These are phyloP conservation scores for Solanum arcanum DNA, from an alignment of 257 asterid genomes.

Conservation along the genomic window DNA sequence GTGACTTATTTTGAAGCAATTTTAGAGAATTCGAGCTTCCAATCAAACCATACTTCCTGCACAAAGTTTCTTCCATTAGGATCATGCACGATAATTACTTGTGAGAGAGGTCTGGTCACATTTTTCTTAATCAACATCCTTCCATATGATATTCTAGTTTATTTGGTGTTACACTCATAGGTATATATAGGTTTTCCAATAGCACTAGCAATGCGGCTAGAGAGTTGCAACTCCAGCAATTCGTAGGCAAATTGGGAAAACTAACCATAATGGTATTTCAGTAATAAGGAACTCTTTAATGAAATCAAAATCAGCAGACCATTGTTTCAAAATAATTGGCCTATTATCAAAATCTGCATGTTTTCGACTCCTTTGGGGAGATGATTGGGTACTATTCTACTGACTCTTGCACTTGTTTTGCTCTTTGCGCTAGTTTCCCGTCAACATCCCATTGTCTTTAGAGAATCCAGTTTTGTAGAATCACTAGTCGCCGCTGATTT, in stretches of 20 bases:
- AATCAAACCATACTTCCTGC: background rate
- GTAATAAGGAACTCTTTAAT: no score
- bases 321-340: background rate
- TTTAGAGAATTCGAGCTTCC: no score
- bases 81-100: background rate
- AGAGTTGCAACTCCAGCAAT: background rate
- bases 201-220: background rate
- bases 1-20: no score
- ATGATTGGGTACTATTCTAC: no score
- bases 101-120: background rate
- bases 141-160: background rate
- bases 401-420: no score
- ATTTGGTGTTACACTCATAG: background rate
- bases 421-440: no score
- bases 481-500: no score
- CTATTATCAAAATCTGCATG: background rate
- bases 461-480: no score
- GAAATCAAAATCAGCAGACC: background rate
- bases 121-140: background rate
- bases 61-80: background rate
- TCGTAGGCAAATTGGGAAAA: background rate
- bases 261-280: background rate
- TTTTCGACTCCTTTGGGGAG: no score
- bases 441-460: no score
- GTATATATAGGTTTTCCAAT: background rate